Percentiles rank a stretch among this genome's conserved stretches.
These are phyloP conservation scores for Aegle marmelos DNA, from an alignment of 345 rosid species.

Conservation along the genomic window DNA sequence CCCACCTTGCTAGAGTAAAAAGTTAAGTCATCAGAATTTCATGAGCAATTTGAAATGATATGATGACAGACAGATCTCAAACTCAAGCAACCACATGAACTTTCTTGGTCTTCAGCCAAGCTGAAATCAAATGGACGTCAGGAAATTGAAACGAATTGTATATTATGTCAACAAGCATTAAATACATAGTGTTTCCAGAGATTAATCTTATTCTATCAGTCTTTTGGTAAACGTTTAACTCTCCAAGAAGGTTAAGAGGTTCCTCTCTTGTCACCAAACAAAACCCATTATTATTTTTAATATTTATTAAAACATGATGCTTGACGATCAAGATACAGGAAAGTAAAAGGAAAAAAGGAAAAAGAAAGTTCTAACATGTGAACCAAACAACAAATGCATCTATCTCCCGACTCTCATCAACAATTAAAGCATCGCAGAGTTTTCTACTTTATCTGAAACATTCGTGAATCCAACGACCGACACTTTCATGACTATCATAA, in stretches of 20 bases:
- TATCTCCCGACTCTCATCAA: background rate
- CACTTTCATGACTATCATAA: background rate
- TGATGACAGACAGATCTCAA: background rate
- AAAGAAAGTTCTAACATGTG: conserved; percentile 21
- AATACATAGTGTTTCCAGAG: too few species aligned
- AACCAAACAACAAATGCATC: conserved; percentile 27
- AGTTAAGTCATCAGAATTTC: background rate
- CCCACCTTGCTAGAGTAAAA: background rate
- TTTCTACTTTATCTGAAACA: background rate
- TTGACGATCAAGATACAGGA: conserved; percentile 29
- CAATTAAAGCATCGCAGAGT: conserved; percentile 21
- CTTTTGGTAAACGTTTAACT: background rate
- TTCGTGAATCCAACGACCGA: conserved; percentile 2
- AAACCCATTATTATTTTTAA: conserved; percentile 7
- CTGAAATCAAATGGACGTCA: too few species aligned
- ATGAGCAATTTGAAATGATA: background rate
- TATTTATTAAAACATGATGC: conserved; percentile 21
- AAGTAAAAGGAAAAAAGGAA: conserved; percentile 11
- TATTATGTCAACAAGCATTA: background rate
- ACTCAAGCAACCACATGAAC: background rate
- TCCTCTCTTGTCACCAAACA: conserved; percentile 16
- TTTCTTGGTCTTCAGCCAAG: background rate
- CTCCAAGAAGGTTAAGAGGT: background rate
- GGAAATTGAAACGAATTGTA: background rate
- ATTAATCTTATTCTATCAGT: background rate